Evolutionary conservation across 208 protist genomes (phyloP).

Genomic region (Perkinsela sp.): DNA sequence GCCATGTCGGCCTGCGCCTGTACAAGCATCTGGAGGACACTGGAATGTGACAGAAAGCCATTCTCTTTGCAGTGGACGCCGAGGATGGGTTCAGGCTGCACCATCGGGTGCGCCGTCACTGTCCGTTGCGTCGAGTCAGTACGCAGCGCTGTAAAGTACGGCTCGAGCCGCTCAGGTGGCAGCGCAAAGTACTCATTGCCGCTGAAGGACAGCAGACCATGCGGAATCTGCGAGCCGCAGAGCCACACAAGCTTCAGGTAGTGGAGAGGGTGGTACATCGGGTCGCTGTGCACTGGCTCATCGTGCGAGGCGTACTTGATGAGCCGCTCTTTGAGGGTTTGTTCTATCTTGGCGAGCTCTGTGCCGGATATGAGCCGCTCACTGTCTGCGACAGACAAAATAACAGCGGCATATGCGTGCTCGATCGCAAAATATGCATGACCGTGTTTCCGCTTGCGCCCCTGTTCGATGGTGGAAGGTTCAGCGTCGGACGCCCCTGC

Average conservation of each 20-base stretch:
- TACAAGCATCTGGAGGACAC: not conserved
- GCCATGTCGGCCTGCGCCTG: not conserved
- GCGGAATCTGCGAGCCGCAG: not conserved
- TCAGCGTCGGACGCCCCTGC: not conserved
- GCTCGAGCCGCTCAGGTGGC: not conserved
- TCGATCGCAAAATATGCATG: not conserved
- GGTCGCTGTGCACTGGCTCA: too few relatives aligned
- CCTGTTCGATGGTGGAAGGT: not conserved
- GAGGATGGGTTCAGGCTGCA: not conserved
- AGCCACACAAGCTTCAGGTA: not conserved
- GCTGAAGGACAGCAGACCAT: not conserved
- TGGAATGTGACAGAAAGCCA: not conserved
- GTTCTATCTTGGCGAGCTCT: not conserved
- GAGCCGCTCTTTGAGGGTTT: not conserved
- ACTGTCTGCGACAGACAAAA: not conserved
- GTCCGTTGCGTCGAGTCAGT: not conserved
- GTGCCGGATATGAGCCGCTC: not conserved
- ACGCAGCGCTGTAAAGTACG: not conserved
- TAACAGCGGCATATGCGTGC: not conserved
- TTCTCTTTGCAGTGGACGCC: not conserved
- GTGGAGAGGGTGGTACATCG: not conserved
- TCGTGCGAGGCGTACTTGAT: not conserved
- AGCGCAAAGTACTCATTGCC: not conserved
- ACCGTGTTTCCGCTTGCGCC: not conserved
- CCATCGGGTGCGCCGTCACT: not conserved